Base-by-base conservation (phyloP, 345 rosid genomes). In the Eucalyptus camaldulensis region DNA sequence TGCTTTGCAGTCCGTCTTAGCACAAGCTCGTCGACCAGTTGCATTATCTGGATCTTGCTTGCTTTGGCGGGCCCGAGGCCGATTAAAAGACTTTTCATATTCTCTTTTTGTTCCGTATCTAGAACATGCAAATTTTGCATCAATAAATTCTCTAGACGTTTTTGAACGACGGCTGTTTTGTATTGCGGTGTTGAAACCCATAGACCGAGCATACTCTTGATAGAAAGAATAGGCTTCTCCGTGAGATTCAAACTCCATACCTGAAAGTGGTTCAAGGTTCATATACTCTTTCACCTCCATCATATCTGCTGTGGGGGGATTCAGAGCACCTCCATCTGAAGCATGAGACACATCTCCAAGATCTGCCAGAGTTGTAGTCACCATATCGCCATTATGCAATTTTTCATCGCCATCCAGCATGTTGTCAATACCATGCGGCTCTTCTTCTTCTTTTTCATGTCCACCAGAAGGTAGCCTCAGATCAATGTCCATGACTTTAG, bases 1-100 rank as follows among this genome's bases (percentile, higher is more conserved):
- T 62, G 96, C 96, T 90, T 94, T 94, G 93, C 96, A 94, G 89
- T 94, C 95, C 11, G 96, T 94, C 92, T 94, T 94, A 54, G 91
- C 90, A 91, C 95, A 91, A 85, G 93, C 91, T 56, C 96, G 90
- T 85, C 96, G 90, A 65, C 96, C 91, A 58, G 93, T 93, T 31
- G 93, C 93, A 91, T 91, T 94, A 76, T 94, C 96, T 17, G 94
- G 91, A 60, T 93, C 96, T 90, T 91, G 95, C 92, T 94, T 93
- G 87, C 86, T 90, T 90, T 93, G 96, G 47, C 95, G 91, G 45
- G 96, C 89, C 87, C 96, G 93, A 86, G 94, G 96, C 81, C 94
- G 92, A 87, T 92, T 92, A 90, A 88, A 93, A 65, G 95, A 91
- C 90, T 94, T 94, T 86, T 94, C 96, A 90, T 93, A 93, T 88